Conservation (phyloP, 2,329 filamentous ascomycete species). For the Penicillium concentricum region DNA sequence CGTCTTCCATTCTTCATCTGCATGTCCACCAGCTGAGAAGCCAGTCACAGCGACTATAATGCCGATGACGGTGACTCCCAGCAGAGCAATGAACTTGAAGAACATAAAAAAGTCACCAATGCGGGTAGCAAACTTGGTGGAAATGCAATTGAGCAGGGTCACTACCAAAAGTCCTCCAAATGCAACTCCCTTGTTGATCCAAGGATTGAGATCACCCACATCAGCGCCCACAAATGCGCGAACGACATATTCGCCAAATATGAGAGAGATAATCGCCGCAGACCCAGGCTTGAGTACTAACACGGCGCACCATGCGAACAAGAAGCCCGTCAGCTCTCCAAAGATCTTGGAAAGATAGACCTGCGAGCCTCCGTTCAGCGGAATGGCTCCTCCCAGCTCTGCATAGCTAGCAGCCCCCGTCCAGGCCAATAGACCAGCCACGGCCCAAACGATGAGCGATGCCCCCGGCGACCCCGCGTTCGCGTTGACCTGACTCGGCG, state of each 20-base stretch:
- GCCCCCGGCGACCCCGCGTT: conserved; percentile 91
- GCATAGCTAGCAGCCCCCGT: conserved; percentile 94
- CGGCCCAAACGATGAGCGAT: conserved; percentile 83
- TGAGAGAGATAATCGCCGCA: conserved; percentile 92
- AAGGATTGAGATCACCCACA: conserved; percentile 73
- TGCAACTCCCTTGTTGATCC: conserved; percentile 88
- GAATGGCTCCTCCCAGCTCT: conserved; percentile 92
- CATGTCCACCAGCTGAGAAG: conserved; percentile 70
- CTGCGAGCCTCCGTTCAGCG: conserved; percentile 89
- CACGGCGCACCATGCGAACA: conserved; percentile 96
- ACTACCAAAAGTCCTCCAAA: conserved; percentile 72
- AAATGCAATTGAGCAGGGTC: conserved; percentile 84
- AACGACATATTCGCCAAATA: conserved; percentile 97
- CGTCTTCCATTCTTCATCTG: conserved; percentile 82
- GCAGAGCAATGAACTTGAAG: conserved; percentile 85
- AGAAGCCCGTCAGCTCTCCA: conserved; percentile 85
- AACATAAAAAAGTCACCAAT: conserved; percentile 95
- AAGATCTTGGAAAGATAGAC: conserved; percentile 96
- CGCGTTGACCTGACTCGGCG: conserved; percentile 85
- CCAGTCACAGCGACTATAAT: conserved; percentile 88
- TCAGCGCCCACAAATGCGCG: conserved; percentile 84
- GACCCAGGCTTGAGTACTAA: conserved; percentile 91
- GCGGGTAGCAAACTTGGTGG: conserved; percentile 80
- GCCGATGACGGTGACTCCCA: conserved; percentile 83
- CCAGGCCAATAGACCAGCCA: conserved; percentile 92